phyloP scores from a whole-genome alignment of 768 basidiomycete genomes.

The Candolleomyces eurysporus region DNA sequence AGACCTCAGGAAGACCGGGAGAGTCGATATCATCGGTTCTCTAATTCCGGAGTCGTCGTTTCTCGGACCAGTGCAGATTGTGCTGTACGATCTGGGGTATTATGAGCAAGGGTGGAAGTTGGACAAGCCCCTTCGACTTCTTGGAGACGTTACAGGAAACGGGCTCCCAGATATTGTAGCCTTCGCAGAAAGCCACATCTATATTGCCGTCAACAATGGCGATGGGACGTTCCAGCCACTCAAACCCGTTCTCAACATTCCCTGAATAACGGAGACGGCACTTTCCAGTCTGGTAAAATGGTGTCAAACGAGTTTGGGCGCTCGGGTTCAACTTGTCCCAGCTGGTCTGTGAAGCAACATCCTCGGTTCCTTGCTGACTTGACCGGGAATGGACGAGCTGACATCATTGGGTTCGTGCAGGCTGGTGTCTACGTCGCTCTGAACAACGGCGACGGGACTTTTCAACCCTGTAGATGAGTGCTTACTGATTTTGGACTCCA shows the following conservation, averaged over 20 bases:
- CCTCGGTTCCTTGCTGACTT: background rate
- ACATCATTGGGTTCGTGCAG: background rate
- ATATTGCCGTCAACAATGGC: background rate
- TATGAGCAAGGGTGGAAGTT: background rate
- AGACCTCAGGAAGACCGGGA: background rate
- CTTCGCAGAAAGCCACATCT: background rate
- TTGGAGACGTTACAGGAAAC: background rate
- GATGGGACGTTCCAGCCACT: background rate
- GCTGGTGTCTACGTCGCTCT: background rate
- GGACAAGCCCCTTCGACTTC: background rate
- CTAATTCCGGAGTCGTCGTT: background rate
- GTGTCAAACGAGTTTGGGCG: background rate
- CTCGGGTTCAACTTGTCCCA: too few relatives aligned
- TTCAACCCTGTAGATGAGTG: background rate
- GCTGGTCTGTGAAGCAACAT: background rate
- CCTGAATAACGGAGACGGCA: background rate
- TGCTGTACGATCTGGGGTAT: background rate
- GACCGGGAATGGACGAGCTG: background rate
- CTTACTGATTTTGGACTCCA: background rate
- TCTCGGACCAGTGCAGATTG: background rate
- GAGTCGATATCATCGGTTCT: conserved; percentile 1
- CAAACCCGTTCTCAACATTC: background rate
- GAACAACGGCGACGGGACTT: background rate
- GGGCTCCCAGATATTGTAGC: conserved; percentile 1
- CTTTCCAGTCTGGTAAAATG: background rate